Conservation (phyloP, 2,329 filamentous ascomycete species). For the Cephalotrichum gorgonifer region DNA sequence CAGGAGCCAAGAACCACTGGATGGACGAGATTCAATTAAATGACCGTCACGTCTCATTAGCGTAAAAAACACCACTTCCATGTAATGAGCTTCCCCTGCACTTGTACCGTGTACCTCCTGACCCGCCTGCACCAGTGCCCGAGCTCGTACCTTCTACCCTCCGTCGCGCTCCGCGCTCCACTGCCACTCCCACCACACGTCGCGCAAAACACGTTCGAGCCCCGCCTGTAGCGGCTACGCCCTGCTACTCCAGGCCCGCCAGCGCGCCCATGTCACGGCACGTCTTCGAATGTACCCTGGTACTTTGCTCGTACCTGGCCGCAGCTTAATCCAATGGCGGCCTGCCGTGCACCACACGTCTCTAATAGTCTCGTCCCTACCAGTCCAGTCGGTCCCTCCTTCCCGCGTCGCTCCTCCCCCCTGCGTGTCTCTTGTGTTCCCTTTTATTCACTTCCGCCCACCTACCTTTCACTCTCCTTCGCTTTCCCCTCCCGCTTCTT, state of each 20-base stretch:
- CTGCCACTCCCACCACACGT: background rate
- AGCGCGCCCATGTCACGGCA: background rate
- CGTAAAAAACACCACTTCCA: too few relatives aligned
- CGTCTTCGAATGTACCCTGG: too few relatives aligned
- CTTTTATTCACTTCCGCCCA: background rate
- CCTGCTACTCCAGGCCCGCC: background rate
- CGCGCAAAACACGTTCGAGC: constrained; percentile 2
- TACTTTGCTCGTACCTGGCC: too few relatives aligned
- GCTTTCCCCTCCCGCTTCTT: background rate
- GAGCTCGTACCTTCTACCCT: background rate
- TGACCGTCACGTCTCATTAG: too few relatives aligned
- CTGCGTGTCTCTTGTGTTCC: background rate
- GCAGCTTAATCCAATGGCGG: too few relatives aligned
- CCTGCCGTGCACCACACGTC: too few relatives aligned
- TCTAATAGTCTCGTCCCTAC: too few relatives aligned
- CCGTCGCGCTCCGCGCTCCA: background rate
- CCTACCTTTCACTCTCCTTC: background rate
- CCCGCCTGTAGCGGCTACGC: background rate
- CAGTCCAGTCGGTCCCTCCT: background rate
- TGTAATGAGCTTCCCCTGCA: background rate
- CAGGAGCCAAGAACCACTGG: too few relatives aligned
- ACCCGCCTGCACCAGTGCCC: constrained; percentile 1
- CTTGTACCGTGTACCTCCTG: background rate
- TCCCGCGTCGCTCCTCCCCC: background rate
- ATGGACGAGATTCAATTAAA: too few relatives aligned